A percentile compares a stretch with the other conserved stretches of the same genome.
phyloP scores from a whole-genome alignment of 768 basidiomycete species.

The Paxillus involutus region DNA sequence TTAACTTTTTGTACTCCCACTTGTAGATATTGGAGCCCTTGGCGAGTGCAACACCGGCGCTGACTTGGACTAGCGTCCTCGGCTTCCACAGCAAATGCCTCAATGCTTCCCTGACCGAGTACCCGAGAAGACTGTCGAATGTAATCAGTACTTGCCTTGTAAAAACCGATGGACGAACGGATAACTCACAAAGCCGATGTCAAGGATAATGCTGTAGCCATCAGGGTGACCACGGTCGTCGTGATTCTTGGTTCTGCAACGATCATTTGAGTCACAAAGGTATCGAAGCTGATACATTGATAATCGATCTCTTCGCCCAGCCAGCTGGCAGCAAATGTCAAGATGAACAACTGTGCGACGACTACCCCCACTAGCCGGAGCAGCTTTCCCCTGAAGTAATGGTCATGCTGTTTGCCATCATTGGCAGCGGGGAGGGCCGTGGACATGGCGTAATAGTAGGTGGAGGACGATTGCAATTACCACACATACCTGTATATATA shows the following conservation, averaged over 20 bases:
- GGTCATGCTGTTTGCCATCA: too few species aligned
- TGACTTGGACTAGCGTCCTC: conserved; percentile 12
- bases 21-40: conserved; percentile 1
- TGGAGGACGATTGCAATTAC: too few species aligned
- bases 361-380: neutral
- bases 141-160: too few species aligned
- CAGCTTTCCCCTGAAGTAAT: too few species aligned
- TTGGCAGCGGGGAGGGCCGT: too few species aligned
- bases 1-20: neutral
- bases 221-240: conserved; percentile 4
- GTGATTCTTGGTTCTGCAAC: neutral
- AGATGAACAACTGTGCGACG: neutral
- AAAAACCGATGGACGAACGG: too few species aligned
- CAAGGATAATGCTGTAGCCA: conserved; percentile 3
- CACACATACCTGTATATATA: too few species aligned
- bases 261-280: neutral
- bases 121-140: neutral
- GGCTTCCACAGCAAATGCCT: conserved; percentile 11
- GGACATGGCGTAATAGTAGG: too few species aligned
- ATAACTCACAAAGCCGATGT: neutral
- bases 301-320: neutral
- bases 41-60: conserved; percentile 6
- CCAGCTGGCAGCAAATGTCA: neutral
- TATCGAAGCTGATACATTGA: neutral
- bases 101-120: conserved; percentile 14